A percentile compares a stretch with the other conserved stretches of the same genome.
phyloP scores from a whole-genome alignment of 2,329 filamentous ascomycete genomes.

The Penicillium sp. region DNA sequence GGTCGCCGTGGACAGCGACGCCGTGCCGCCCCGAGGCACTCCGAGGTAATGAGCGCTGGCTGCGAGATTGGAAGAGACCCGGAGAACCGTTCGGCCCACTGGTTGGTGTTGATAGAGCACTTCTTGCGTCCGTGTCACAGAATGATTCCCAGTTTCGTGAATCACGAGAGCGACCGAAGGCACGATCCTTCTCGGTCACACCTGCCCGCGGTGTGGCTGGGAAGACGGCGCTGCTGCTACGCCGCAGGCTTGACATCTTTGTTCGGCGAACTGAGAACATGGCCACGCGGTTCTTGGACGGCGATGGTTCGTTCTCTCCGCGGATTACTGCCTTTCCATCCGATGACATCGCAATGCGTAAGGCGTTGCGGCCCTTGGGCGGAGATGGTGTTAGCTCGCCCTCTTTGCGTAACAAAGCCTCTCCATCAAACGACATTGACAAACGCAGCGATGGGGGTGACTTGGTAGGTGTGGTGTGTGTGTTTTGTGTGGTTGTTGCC shows the following conservation, averaged over 20 bases:
- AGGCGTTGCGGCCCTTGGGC: constrained; percentile 48
- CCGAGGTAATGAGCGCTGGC: constrained; percentile 53
- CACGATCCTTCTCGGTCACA: constrained; percentile 48
- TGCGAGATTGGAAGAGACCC: constrained; percentile 72
- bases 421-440: constrained; percentile 45
- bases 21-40: constrained; percentile 57
- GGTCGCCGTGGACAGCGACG: constrained; percentile 38
- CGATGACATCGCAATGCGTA: constrained; percentile 78
- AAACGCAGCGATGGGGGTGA: constrained; percentile 43
- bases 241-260: constrained; percentile 58
- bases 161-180: constrained; percentile 76
- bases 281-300: constrained; percentile 54
- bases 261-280: constrained; percentile 51
- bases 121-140: constrained; percentile 76
- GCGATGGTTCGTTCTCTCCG: constrained; percentile 68
- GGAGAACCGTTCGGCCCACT: constrained; percentile 68
- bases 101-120: constrained; percentile 76
- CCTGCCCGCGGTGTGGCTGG: constrained; percentile 60
- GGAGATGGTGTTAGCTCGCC: constrained; percentile 44
- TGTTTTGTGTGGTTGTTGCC: constrained; percentile 16
- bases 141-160: constrained; percentile 89
- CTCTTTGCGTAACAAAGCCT: constrained; percentile 40
- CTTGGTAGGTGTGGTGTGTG: constrained; percentile 25
- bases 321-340: constrained; percentile 90
- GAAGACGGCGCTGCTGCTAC: constrained; percentile 69